phyloP scores from a whole-genome alignment of 306 rosid genomes.

The Ochetophila trinervis region DNA sequence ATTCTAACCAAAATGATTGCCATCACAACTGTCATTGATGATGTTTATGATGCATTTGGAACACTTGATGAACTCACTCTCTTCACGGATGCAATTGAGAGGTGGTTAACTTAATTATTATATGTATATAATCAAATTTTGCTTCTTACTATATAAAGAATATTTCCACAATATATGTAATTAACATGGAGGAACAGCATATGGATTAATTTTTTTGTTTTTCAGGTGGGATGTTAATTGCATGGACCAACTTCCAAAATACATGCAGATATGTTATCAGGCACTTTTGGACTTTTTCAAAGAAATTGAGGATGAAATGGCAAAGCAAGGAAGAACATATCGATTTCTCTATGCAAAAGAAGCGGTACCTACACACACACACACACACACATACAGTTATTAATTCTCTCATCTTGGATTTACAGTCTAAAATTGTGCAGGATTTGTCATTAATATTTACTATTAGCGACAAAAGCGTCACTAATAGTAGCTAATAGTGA shows the following conservation, averaged over 20 bases:
- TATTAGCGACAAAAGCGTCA: too few species aligned
- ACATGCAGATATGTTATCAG: slow-evolving; percentile 2
- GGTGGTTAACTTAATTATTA: not conserved
- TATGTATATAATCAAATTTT: not conserved
- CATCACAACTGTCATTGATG: not conserved
- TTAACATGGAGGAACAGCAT: not conserved
- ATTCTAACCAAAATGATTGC: not conserved
- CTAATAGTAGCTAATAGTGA: too few species aligned
- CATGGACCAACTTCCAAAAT: slow-evolving; percentile 7
- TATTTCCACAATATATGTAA: not conserved
- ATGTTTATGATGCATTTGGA: slow-evolving; percentile 8
- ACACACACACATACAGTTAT: not conserved
- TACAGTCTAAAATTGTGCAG: too few species aligned
- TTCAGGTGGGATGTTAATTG: slow-evolving; percentile 34
- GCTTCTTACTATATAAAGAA: not conserved
- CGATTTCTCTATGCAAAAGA: slow-evolving; percentile 20
- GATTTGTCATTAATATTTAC: too few species aligned
- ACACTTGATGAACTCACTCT: slow-evolving; percentile 4
- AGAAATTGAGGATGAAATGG: slow-evolving; percentile 31
- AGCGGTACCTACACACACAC: slow-evolving; percentile 5
- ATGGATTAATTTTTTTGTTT: not conserved
- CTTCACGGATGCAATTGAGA: not conserved
- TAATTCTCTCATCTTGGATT: too few species aligned
- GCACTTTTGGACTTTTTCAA: slow-evolving; percentile 9
- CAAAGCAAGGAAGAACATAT: slow-evolving; percentile 15